phyloP scores from a whole-genome alignment of 176 grass and related monocot species.

The Zea mays region DNA sequence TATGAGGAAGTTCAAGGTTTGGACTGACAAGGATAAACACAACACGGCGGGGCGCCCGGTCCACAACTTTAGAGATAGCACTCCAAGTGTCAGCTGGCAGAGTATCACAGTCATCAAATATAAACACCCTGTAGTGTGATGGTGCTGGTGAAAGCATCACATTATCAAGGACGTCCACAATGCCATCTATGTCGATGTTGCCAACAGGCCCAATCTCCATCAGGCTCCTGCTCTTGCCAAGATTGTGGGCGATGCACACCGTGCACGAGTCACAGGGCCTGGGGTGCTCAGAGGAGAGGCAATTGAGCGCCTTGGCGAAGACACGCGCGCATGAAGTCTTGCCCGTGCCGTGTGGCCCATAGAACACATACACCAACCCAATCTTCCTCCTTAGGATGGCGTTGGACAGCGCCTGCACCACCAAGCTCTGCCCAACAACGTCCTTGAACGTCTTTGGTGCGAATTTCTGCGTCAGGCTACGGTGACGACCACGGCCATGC shows the following conservation, averaged over 20 bases:
- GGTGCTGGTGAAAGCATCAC: slow-evolving; percentile 53
- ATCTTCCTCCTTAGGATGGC: slow-evolving; percentile 67
- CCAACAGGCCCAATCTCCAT: slow-evolving; percentile 84
- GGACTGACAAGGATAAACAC: slow-evolving; percentile 80
- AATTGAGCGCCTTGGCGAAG: slow-evolving; percentile 87
- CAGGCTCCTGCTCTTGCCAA: slow-evolving; percentile 65
- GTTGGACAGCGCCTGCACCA: slow-evolving; percentile 86
- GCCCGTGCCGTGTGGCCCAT: slow-evolving; percentile 83
- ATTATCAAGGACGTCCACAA: slow-evolving; percentile 62
- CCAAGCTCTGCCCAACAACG: slow-evolving; percentile 77
- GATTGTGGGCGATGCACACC: slow-evolving; percentile 73
- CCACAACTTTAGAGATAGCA: slow-evolving; percentile 71
- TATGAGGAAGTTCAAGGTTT: slow-evolving; percentile 84
- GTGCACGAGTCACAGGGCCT: slow-evolving; percentile 72
- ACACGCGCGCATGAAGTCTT: slow-evolving; percentile 82
- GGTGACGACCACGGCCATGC: slow-evolving; percentile 54
- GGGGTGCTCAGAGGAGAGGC: slow-evolving; percentile 53
- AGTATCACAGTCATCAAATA: slow-evolving; percentile 82
- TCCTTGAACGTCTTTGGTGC: slow-evolving; percentile 77
- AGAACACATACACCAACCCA: slow-evolving; percentile 70
- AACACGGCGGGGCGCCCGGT: slow-evolving; percentile 58
- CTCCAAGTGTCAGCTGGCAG: slow-evolving; percentile 72
- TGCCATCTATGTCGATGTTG: slow-evolving; percentile 65
- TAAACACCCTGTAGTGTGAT: slow-evolving; percentile 74
- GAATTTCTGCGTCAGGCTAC: slow-evolving; percentile 83